These are phyloP conservation scores for Solanum dulcamara DNA, from an alignment of 257 asterid genomes.

Conservation along the genomic window DNA sequence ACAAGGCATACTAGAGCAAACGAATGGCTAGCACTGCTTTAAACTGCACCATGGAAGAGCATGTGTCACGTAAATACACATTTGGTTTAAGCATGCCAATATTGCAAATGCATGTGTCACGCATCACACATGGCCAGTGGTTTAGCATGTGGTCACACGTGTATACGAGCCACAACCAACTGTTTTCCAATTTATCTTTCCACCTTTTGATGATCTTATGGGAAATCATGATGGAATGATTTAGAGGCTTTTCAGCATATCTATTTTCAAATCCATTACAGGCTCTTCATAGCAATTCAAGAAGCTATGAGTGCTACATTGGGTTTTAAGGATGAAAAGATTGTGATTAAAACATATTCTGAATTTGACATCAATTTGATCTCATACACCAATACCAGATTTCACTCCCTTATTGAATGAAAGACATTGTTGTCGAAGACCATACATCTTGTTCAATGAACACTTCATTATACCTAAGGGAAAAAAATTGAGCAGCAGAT, in stretches of 20 bases:
- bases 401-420: background rate
- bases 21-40: background rate
- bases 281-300: background rate
- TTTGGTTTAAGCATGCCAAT: background rate
- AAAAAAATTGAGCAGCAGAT: background rate
- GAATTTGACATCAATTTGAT: background rate
- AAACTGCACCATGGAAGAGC: background rate
- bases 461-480: background rate
- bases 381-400: background rate
- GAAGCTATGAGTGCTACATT: background rate
- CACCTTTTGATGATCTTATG: background rate
- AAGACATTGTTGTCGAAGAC: background rate
- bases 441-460: background rate
- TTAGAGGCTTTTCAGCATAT: background rate
- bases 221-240: background rate
- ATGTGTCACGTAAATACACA: background rate
- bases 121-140: background rate
- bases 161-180: background rate
- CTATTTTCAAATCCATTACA: background rate
- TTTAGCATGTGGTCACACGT: background rate
- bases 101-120: background rate
- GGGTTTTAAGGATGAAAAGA: background rate
- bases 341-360: background rate
- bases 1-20: background rate
- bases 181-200: background rate